A percentile compares a stretch with the other conserved stretches of the same genome.
Conservation (phyloP, 2,329 filamentous ascomycete genomes). For the Ilyonectria destructans region DNA sequence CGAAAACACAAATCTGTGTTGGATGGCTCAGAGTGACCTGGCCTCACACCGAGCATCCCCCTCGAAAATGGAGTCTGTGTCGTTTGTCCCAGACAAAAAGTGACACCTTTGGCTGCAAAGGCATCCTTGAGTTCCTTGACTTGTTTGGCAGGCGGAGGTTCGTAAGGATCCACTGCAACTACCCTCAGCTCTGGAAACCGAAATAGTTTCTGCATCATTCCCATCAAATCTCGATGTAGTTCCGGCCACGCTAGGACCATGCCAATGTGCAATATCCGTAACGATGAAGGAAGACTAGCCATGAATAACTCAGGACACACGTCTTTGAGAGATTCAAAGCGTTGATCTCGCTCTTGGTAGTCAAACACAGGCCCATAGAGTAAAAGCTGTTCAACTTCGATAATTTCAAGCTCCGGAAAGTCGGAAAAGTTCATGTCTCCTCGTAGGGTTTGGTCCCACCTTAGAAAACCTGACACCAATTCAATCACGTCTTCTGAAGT, state of each 20-base stretch:
- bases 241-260: constrained; percentile 50
- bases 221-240: constrained; percentile 46
- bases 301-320: constrained; percentile 46
- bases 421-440: constrained; percentile 46
- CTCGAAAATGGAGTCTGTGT: constrained; percentile 47
- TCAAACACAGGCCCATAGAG: constrained; percentile 49
- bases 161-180: constrained; percentile 48
- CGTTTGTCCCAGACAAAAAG: constrained; percentile 43
- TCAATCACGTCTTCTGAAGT: constrained; percentile 47
- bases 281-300: constrained; percentile 45
- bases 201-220: constrained; percentile 41
- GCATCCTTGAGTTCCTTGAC: constrained; percentile 40
- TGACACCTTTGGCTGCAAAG: constrained; percentile 40
- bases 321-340: constrained; percentile 40
- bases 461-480: constrained; percentile 43
- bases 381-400: constrained; percentile 49
- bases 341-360: constrained; percentile 36
- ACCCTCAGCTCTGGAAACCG: constrained; percentile 43
- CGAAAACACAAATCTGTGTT: constrained; percentile 42
- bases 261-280: constrained; percentile 46
- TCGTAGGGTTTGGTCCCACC: constrained; percentile 46
- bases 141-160: constrained; percentile 38
- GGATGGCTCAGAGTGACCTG: constrained; percentile 40
- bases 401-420: constrained; percentile 47
- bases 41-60: constrained; percentile 48